phyloP scores from a whole-genome alignment of 1,284 basidiomycete genomes.

The Malassezia yamatoensis region DNA sequence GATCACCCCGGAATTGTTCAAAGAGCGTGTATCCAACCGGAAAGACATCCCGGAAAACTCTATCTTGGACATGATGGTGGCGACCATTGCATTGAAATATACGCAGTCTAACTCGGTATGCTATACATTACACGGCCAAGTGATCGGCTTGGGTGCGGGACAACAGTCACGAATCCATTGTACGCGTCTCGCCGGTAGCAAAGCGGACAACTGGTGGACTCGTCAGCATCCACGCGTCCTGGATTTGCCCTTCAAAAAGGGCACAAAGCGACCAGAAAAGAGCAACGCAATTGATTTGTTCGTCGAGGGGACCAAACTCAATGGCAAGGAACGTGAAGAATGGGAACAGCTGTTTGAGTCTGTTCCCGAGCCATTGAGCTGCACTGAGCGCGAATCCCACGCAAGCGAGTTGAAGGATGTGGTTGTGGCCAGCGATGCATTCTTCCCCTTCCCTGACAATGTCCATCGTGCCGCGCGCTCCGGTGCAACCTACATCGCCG shows the following conservation, averaged over 20 bases:
- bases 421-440: constrained; percentile 87
- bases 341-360: constrained; percentile 84
- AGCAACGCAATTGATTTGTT: constrained; percentile 96
- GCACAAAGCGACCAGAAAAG: constrained; percentile 93
- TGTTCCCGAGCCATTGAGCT: constrained; percentile 60
- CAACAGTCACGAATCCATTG: constrained; percentile 99
- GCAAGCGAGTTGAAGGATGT: constrained; percentile 57
- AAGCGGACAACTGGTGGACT: constrained; percentile 99
- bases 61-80: constrained; percentile 50
- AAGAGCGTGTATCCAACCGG: constrained; percentile 77
- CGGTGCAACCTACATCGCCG: constrained; percentile 83
- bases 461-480: constrained; percentile 84
- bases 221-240: constrained; percentile 90
- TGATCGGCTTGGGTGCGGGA: constrained; percentile 91
- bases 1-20: constrained; percentile 71
- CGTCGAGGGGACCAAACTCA: constrained; percentile 66
- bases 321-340: constrained; percentile 63
- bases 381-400: constrained; percentile 56
- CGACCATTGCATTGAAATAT: constrained; percentile 93
- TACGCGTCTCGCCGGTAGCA: constrained; percentile 88
- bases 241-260: constrained; percentile 86
- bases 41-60: constrained; percentile 54
- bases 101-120: constrained; percentile 98
- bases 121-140: constrained; percentile 83
- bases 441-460: constrained; percentile 99